Base-by-base conservation (phyloP, 1,284 basidiomycete species). In the Moniliophthora roreri region DNA sequence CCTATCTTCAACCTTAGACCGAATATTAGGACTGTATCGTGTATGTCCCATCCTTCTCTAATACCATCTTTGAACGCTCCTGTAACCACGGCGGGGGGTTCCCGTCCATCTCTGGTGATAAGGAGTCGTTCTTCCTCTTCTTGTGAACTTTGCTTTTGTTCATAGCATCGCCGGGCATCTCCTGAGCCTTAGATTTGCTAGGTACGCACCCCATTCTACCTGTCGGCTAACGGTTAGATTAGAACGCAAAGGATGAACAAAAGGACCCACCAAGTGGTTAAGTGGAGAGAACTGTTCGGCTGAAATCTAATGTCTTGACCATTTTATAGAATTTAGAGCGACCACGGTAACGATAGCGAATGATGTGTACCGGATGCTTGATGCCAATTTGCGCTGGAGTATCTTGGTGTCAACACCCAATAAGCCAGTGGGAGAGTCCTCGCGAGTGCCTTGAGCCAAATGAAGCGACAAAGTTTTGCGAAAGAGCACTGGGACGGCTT, bases 131-230 rank as follows among this genome's bases (percentile, higher is more conserved):
- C 23, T 6, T 34, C 13, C n/a, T 2, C 18, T 36, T 50, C 18
- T 18, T 45, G 8, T 7, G 42, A 37, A 5, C 21, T 15, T 10
- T 16, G 26, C 16, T 7, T 23, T 10, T 9, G 15, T 50, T n/a
- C 47, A n/a, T 34, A 23, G 40, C 26, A 36, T 53, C 50, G 16
- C 48, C 42, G 16, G 18, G 13, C 48, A 55, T 52, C 26, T 53
- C 51, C 32, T 41, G 35, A 21, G 47, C 58, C 9, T 58, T 57
- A 46, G 70, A 67, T 61, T 76, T 78, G 66, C 76, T 78, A 23
- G 74, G 70, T 53, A 74, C 72, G 60, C 75, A 77, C 47, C 75
- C 76, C 75, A 77, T 67, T 11, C 23, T 45, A 50, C 15, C 21
- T 34, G 4, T 24, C 41, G 18, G 24, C 13, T 9, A 50, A 8